These are phyloP conservation scores for Tolypocladium pustulatum DNA, from an alignment of 2,329 filamentous ascomycete genomes.

Conservation along the genomic window DNA sequence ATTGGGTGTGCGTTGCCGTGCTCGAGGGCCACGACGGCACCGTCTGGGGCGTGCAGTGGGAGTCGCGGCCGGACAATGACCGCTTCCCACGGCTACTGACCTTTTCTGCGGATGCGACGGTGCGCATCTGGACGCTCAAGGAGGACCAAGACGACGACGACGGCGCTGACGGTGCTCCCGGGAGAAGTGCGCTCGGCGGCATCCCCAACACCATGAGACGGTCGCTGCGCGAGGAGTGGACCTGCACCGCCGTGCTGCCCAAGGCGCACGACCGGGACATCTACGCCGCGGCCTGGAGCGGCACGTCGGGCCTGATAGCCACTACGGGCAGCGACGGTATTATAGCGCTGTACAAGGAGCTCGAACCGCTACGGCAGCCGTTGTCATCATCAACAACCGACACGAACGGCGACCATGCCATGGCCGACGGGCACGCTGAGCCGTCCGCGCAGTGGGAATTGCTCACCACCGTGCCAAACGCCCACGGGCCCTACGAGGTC, in stretches of 20 bases:
- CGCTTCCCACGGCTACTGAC: slow-evolving; percentile 58
- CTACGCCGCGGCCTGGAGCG: slow-evolving; percentile 80
- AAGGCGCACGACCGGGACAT: slow-evolving; percentile 67
- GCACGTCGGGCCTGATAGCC: slow-evolving; percentile 64
- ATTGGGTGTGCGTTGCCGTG: slow-evolving; percentile 84
- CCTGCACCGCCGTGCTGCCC: slow-evolving; percentile 66
- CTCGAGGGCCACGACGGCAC: slow-evolving; percentile 74
- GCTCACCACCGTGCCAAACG: slow-evolving; percentile 57
- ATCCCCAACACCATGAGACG: slow-evolving; percentile 88
- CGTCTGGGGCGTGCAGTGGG: slow-evolving; percentile 82
- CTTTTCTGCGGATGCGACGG: slow-evolving; percentile 74
- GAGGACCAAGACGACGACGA: slow-evolving; percentile 27
- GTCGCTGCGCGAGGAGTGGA: slow-evolving; percentile 72
- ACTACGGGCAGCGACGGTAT: slow-evolving; percentile 81
- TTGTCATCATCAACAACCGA: slow-evolving; percentile 10
- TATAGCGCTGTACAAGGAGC: slow-evolving; percentile 69
- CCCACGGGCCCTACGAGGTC: slow-evolving; percentile 86
- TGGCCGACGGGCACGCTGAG: neutral
- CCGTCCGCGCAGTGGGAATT: slow-evolving; percentile 48
- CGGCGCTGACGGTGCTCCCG: slow-evolving; percentile 14
- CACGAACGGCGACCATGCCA: neutral
- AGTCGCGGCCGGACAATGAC: slow-evolving; percentile 29
- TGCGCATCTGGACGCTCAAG: slow-evolving; percentile 68
- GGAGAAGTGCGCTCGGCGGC: slow-evolving; percentile 37
- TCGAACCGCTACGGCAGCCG: slow-evolving; percentile 11